Evolutionary conservation across 345 rosid species (phyloP).

Genomic region (Bruguiera gymnorhiza): DNA sequence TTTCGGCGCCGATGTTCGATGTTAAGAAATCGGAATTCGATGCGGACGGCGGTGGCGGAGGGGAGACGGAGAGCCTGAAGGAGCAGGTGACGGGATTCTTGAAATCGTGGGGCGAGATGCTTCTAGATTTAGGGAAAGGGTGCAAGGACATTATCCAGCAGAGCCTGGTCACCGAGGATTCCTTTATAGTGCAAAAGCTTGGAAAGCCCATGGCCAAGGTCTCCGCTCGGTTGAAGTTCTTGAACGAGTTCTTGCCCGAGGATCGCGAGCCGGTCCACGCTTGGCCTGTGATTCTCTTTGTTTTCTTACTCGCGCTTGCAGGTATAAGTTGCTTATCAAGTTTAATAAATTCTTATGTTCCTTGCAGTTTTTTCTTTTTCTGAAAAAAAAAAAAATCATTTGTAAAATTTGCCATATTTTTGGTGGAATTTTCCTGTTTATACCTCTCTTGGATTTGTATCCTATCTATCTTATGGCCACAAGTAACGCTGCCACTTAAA

Average conservation of each 20-base stretch:
- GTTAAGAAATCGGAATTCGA: conserved; percentile 15
- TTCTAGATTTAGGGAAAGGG: conserved; percentile 72
- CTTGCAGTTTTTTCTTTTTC: neutral
- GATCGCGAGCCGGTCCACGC: conserved; percentile 89
- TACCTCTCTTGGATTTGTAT: too few species aligned
- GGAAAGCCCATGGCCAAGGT: conserved; percentile 62
- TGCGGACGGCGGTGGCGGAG: conserved; percentile 7
- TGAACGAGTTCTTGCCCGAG: conserved; percentile 91
- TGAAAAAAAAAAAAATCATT: neutral
- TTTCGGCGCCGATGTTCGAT: conserved; percentile 17
- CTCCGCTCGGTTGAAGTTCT: conserved; percentile 55
- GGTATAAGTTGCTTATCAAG: conserved; percentile 34
- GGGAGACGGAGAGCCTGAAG: conserved; percentile 50
- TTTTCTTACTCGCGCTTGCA: conserved; percentile 65
- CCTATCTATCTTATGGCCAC: too few species aligned
- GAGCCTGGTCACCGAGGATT: conserved; percentile 62
- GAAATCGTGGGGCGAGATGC: conserved; percentile 92
- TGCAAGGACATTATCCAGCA: conserved; percentile 64
- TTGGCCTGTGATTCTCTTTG: conserved; percentile 80
- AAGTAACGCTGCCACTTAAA: too few species aligned
- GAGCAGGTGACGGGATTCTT: conserved; percentile 69
- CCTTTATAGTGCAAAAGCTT: conserved; percentile 66
- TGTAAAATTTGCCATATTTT: neutral
- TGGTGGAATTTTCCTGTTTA: too few species aligned
- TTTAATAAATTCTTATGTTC: neutral